Base-by-base conservation (phyloP, 441 rosid genomes). In the Jatropha multifida region DNA sequence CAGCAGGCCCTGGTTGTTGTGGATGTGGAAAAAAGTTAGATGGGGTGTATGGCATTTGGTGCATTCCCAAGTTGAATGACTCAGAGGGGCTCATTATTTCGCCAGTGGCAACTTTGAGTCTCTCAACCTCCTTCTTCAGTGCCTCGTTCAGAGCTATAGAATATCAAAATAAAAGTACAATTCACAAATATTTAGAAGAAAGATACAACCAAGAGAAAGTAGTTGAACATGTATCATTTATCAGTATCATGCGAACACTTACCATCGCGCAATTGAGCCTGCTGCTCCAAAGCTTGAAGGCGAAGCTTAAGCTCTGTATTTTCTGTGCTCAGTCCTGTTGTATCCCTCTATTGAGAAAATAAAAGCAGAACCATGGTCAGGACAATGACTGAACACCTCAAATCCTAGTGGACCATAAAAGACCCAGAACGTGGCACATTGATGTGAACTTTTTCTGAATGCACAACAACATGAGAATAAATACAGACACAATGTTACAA, bases 231-330 rank as follows among this genome's bases (percentile, higher is more conserved):
- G 7, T 13, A 73, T 55, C 14, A 38, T 60, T 12, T 40, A 61
- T 12, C 69, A 62, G 23, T 23, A 26, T 26, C 17, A 61, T 38
- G 27, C 26, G 65, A 8, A 27, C n/a, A 12, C 79, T 78, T 82
- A 91, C 96, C 95, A 82, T 93, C 96, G 17, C 92, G 89, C 80
- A 92, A 81, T 72, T 89, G 97, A 74, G 96, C 96, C 85, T 90
- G 93, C 77, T 92, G 97, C 79, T 93, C 98, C 97, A 92, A 85
- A 44, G 89, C 88, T 80, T 92, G 95, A 67, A 93, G 81, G 74
- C 91, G 86, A 58, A 93, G 86, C 84, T 91, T 90, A 8, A 93
- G 92, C 87, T 93, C 94, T 42, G 92, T 84, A 76, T 93, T 93
- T 74, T 93, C 97, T 13, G 89, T 78, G n/a, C 82, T 85, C 71